Evolutionary conservation across 2,329 filamentous ascomycete genomes (phyloP).

Genomic region (Zasmidium angulare): DNA sequence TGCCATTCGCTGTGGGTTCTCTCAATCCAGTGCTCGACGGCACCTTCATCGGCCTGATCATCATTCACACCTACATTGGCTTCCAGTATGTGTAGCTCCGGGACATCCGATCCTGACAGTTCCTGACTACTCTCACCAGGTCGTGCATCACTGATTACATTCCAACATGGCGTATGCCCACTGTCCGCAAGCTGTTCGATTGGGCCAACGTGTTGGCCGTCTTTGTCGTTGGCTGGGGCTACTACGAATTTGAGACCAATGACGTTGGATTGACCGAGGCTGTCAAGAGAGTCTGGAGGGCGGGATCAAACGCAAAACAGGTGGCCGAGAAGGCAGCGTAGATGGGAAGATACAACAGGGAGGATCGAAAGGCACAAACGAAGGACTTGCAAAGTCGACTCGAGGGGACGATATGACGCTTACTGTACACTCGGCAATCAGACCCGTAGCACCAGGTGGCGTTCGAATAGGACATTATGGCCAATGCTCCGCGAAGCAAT

Average conservation of each 20-base stretch:
- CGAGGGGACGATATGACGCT: too few species aligned
- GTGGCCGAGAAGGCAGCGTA: constrained; percentile 16
- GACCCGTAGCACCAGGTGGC: too few species aligned
- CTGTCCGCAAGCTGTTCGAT: constrained; percentile 63
- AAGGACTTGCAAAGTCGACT: too few species aligned
- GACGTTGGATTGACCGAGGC: constrained; percentile 92
- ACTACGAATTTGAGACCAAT: constrained; percentile 99
- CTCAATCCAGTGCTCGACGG: constrained; percentile 89
- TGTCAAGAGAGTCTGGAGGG: constrained; percentile 85
- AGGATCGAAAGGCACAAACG: background rate
- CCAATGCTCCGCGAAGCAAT: too few species aligned
- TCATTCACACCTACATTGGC: constrained; percentile 94
- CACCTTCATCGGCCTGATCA: constrained; percentile 74
- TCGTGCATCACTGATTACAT: constrained; percentile 88
- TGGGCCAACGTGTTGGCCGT: constrained; percentile 81
- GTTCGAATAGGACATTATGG: too few species aligned
- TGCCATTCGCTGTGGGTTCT: constrained; percentile 88
- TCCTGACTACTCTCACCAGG: constrained; percentile 37
- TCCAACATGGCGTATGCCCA: constrained; percentile 68
- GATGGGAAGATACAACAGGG: constrained; percentile 4
- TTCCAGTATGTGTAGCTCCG: constrained; percentile 65
- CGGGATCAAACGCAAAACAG: constrained; percentile 40
- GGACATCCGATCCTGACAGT: background rate
- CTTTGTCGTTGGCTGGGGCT: constrained; percentile 75
- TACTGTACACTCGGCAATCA: too few species aligned